Evolutionary conservation across 2,329 filamentous ascomycete genomes (phyloP).

Genomic region (Beauveria caledonica): DNA sequence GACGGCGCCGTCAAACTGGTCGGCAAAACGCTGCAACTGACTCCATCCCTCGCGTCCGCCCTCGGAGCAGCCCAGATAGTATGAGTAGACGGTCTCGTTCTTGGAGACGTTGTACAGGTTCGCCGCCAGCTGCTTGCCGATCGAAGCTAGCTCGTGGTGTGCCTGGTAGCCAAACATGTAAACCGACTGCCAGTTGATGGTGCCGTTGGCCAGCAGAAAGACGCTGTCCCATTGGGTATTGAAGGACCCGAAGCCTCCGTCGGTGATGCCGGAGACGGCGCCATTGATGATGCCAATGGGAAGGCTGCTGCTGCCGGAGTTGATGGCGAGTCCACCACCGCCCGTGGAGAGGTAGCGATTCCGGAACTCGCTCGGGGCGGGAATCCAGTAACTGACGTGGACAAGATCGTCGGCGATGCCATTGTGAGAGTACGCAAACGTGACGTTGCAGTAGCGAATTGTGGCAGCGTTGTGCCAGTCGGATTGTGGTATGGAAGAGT

Average conservation of each 20-base stretch:
- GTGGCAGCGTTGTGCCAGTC: slow-evolving; percentile 22
- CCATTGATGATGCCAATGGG: slow-evolving; percentile 36
- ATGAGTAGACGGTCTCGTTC: slow-evolving; percentile 30
- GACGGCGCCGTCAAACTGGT: slow-evolving; percentile 37
- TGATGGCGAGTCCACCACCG: slow-evolving; percentile 38
- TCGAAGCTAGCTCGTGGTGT: slow-evolving; percentile 25
- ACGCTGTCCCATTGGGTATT: slow-evolving; percentile 28
- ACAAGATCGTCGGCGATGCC: slow-evolving; percentile 27
- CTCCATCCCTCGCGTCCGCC: slow-evolving; percentile 41
- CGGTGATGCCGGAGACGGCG: slow-evolving; percentile 39
- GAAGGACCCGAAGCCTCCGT: slow-evolving; percentile 43
- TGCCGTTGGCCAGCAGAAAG: slow-evolving; percentile 31
- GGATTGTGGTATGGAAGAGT: slow-evolving; percentile 21
- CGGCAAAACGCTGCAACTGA: slow-evolving; percentile 42
- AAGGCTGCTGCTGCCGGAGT: slow-evolving; percentile 23
- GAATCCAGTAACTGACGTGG: slow-evolving; percentile 33
- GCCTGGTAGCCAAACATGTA: slow-evolving; percentile 32
- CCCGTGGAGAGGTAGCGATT: slow-evolving; percentile 39
- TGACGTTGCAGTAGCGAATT: slow-evolving; percentile 38
- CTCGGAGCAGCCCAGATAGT: slow-evolving; percentile 48
- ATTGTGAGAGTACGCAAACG: slow-evolving; percentile 36
- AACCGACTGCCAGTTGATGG: slow-evolving; percentile 26
- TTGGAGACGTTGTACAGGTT: slow-evolving; percentile 30
- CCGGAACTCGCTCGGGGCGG: slow-evolving; percentile 32
- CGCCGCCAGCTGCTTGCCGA: slow-evolving; percentile 36